These are phyloP conservation scores for Xylaria sp. DNA, from an alignment of 2,329 filamentous ascomycete species.

Conservation along the genomic window DNA sequence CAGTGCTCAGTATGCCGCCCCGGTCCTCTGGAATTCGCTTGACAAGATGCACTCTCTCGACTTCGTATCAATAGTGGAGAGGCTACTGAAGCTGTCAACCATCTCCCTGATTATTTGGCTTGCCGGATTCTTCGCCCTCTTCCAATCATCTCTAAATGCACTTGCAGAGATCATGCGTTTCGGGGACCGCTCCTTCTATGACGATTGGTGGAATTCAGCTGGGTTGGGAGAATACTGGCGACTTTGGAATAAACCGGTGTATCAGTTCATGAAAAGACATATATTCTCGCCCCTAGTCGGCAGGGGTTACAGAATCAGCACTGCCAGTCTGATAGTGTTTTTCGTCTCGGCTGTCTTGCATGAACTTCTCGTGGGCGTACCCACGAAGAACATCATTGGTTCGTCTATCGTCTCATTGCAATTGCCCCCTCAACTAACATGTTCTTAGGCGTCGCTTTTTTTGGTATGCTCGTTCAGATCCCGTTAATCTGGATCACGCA, in stretches of 20 bases:
- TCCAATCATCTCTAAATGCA: constrained; percentile 92
- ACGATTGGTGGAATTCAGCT: constrained; percentile 97
- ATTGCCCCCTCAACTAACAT: constrained; percentile 26
- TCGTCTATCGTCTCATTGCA: constrained; percentile 46
- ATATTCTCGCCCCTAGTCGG: constrained; percentile 90
- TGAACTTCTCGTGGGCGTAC: constrained; percentile 91
- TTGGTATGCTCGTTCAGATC: constrained; percentile 93
- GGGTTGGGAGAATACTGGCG: constrained; percentile 92
- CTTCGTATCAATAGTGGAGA: constrained; percentile 83
- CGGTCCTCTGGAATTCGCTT: constrained; percentile 88
- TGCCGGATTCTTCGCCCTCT: constrained; percentile 95
- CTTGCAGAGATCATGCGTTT: constrained; percentile 91
- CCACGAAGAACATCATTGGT: constrained; percentile 94
- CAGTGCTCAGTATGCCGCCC: constrained; percentile 92
- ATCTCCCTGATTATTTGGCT: constrained; percentile 98
- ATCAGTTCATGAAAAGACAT: constrained; percentile 95
- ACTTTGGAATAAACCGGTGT: constrained; percentile 97
- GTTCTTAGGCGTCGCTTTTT: constrained; percentile 81
- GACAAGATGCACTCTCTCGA: constrained; percentile 87
- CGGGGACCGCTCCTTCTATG: constrained; percentile 93
- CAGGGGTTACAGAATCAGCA: constrained; percentile 77
- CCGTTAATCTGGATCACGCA: constrained; percentile 86
- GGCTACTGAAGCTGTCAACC: constrained; percentile 93
- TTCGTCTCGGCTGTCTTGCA: constrained; percentile 88
- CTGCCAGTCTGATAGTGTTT: constrained; percentile 86